Evolutionary conservation across 306 rosid genomes (phyloP).

Genomic region (Vigna radiata): DNA sequence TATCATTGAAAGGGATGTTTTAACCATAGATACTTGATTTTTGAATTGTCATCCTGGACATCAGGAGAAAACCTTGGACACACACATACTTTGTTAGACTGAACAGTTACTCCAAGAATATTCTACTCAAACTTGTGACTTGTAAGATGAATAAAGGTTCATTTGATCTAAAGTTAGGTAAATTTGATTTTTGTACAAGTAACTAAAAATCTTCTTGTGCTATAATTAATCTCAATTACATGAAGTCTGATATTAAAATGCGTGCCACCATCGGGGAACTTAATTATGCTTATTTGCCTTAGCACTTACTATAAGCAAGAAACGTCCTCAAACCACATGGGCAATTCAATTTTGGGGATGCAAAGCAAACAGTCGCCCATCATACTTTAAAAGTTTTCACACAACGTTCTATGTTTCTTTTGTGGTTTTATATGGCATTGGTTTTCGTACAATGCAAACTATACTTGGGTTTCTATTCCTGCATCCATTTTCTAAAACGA

Average conservation of each 20-base stretch:
- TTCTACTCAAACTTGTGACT: constrained; percentile 34
- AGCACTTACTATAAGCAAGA: constrained; percentile 23
- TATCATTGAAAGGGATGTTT: neutral
- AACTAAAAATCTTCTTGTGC: neutral
- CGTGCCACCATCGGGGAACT: neutral
- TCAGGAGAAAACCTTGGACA: neutral
- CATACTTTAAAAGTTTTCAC: constrained; percentile 30
- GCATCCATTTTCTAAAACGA: constrained; percentile 37
- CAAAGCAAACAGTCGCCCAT: constrained; percentile 34
- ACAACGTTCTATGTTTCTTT: constrained; percentile 37
- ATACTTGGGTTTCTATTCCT: constrained; percentile 44
- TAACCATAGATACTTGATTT: constrained; percentile 20
- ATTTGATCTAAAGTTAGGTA: neutral
- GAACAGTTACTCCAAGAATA: constrained; percentile 48
- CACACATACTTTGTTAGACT: constrained; percentile 22
- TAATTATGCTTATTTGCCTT: neutral
- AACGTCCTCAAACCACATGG: constrained; percentile 45
- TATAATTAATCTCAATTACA: constrained; percentile 3
- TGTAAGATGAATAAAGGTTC: constrained; percentile 20
- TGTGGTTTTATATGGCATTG: constrained; percentile 37
- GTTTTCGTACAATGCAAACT: constrained; percentile 30
- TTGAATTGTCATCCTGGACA: neutral
- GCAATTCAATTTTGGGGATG: constrained; percentile 31
- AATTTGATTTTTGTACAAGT: neutral
- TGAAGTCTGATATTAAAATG: neutral